Evolutionary conservation across 805 yeast genomes (phyloP), one percentile per base, ranked within the genome.

Genomic region (Kodamaea fukazawae): DNA sequence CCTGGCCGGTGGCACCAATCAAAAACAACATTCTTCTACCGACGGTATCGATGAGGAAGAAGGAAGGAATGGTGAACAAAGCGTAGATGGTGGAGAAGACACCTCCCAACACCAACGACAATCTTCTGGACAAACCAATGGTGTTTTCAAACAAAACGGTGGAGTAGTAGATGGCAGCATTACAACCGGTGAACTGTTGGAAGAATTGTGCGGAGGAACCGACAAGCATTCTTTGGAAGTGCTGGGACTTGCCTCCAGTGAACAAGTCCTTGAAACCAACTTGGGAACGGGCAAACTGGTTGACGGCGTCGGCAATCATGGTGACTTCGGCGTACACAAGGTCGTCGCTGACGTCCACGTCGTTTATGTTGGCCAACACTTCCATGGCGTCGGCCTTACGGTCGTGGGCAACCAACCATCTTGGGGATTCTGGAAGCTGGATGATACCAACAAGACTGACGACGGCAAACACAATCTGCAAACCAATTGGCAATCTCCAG

Each of bases 101-200:
- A 65, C 85, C 85, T 54, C 85, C 85, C 52, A 81, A 65, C 49
- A 79, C 67, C 57, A 78, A 68, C 23, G 85, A 64, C 51, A 77
- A 61, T 57, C 76, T 70, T 58, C 77, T 67, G 20, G 62, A 63
- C 46, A 73, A 61, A 43, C 73, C 73, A 52, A 80, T 73, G 26
- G 76, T 70, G 34, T 66, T 62, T 57, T 75, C 71, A 48, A 77
- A 76, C 48, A 78, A 59, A 34, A 76, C 77, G 20, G 83, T 73
- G 27, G 83, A 72, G 51, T 81, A 81, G 65, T 80, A 81, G 47
- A 80, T 79, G 48, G 81, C 80, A 36, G 84, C 83, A 49, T 81
- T 81, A 63, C 84, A 78, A 51, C 87, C 87, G 36, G 83, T 76
- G 50, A 81, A 74, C 60, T 81, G 86, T 63, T 79, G 84, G 73